Conservation (phyloP, 371 early-diverging fungal species). For the Coemansia sp. region DNA sequence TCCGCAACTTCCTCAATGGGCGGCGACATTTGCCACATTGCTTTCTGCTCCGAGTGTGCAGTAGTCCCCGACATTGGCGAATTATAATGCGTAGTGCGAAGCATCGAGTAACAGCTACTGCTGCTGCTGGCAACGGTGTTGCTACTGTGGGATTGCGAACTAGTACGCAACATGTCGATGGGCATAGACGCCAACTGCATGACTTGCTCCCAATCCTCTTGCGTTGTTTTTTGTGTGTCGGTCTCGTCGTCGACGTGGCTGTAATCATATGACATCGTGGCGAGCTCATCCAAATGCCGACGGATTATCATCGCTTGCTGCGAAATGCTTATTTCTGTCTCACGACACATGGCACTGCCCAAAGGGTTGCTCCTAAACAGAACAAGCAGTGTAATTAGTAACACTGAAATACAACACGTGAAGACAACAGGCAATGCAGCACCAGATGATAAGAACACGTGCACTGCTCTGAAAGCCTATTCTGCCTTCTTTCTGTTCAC, state of each 20-base stretch:
- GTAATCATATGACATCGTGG: conserved; percentile 25
- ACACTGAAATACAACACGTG: not conserved
- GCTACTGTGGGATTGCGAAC: not conserved
- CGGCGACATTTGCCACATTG: conserved; percentile 37
- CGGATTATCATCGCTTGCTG: conserved; percentile 30
- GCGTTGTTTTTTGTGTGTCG: conserved; percentile 23
- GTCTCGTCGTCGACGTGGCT: conserved; percentile 18
- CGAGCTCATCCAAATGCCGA: conserved; percentile 27
- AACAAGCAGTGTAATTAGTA: not conserved
- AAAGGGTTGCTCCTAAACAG: conserved; percentile 42
- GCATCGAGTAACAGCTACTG: not conserved
- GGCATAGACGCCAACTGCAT: conserved; percentile 36
- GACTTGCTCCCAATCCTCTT: conserved; percentile 47
- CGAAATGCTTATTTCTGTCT: conserved; percentile 24
- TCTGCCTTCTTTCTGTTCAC: not conserved
- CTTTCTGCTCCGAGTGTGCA: conserved; percentile 18
- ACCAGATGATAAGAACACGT: conserved; percentile 1
- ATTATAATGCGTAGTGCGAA: not conserved
- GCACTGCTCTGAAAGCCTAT: not conserved
- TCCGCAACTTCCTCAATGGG: conserved; percentile 37
- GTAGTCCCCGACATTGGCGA: conserved; percentile 25
- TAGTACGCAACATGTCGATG: conserved; percentile 5
- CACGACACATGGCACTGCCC: conserved; percentile 37
- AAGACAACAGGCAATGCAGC: no score
- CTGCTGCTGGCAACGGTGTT: not conserved